These are phyloP conservation scores for Papilionanthe hybrid DNA, from an alignment of 116 monocot genomes.

Conservation along the genomic window DNA sequence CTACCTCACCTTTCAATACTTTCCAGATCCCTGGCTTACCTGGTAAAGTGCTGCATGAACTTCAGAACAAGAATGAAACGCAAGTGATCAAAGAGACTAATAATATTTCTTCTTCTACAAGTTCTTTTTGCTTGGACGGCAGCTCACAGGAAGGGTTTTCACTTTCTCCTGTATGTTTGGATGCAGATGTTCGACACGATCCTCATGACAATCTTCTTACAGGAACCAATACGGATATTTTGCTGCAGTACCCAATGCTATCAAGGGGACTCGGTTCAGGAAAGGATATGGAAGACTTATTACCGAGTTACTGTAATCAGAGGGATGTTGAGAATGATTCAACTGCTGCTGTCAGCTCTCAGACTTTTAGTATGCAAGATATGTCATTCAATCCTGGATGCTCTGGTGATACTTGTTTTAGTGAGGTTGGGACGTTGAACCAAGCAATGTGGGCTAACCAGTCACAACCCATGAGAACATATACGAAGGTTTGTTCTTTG, in stretches of 20 bases:
- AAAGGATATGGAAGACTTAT: slow-evolving; percentile 40
- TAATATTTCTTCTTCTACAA: slow-evolving; percentile 43
- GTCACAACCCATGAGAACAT: slow-evolving; percentile 64
- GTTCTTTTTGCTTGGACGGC: slow-evolving; percentile 68
- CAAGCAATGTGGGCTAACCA: slow-evolving; percentile 59
- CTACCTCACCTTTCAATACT: slow-evolving; percentile 19
- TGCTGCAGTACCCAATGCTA: slow-evolving; percentile 46
- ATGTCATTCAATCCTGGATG: slow-evolving; percentile 55
- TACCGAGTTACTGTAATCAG: slow-evolving; percentile 29
- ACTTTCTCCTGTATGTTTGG: slow-evolving; percentile 58
- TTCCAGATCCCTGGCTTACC: slow-evolving; percentile 14
- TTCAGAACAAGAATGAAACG: slow-evolving; percentile 47
- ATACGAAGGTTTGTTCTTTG: slow-evolving; percentile 70
- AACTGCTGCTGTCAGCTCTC: slow-evolving; percentile 69
- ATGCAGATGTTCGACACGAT: slow-evolving; percentile 46
- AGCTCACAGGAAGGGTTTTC: slow-evolving; percentile 54
- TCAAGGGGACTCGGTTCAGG: slow-evolving; percentile 48
- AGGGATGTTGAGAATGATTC: slow-evolving; percentile 73
- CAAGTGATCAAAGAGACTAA: slow-evolving; percentile 31
- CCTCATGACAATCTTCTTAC: background rate
- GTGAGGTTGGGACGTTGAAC: slow-evolving; percentile 45
- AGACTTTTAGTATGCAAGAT: slow-evolving; percentile 65
- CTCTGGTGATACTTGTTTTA: slow-evolving; percentile 43
- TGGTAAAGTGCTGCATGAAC: slow-evolving; percentile 49
- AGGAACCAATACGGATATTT: slow-evolving; percentile 31